Evolutionary conservation across 192 early-diverging fungal species (phyloP).

Genomic region (Jimgerdemannia lactiflua): DNA sequence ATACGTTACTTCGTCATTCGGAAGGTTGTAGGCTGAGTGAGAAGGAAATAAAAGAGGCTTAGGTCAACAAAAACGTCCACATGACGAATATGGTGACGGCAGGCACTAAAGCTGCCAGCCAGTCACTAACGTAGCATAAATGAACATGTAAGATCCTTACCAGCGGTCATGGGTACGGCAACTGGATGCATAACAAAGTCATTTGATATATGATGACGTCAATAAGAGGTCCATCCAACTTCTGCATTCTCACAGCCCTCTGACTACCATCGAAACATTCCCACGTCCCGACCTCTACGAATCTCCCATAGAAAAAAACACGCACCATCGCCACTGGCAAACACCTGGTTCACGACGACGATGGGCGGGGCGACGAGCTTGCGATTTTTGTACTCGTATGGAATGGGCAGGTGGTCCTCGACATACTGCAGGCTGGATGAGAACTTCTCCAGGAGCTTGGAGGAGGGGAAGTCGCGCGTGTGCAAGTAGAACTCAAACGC

Average conservation of each 20-base stretch:
- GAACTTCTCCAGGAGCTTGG: slow-evolving; percentile 59
- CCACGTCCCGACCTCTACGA: not conserved
- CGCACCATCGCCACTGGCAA: slow-evolving; percentile 67
- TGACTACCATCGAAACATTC: not conserved
- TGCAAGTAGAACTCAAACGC: slow-evolving; percentile 70
- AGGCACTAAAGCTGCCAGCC: not conserved
- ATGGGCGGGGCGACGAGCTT: slow-evolving; percentile 65
- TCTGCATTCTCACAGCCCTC: not conserved
- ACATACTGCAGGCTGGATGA: slow-evolving; percentile 55
- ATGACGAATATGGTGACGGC: not conserved
- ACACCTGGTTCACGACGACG: slow-evolving; percentile 73
- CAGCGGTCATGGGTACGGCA: slow-evolving; percentile 66
- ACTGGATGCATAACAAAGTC: not conserved
- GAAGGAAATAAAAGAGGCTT: not conserved
- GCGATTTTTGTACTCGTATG: slow-evolving; percentile 58
- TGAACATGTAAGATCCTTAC: not conserved
- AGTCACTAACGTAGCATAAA: not conserved
- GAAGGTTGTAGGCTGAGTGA: slow-evolving; percentile 62
- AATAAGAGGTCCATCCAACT: no score
- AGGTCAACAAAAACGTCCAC: not conserved
- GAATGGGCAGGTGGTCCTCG: slow-evolving; percentile 65
- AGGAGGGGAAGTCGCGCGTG: slow-evolving; percentile 60
- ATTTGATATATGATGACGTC: no score
- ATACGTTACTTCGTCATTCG: slow-evolving; percentile 57
- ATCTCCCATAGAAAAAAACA: not conserved